Evolutionary conservation across 768 basidiomycete species (phyloP).

Genomic region (Lactifluus echinatus): DNA sequence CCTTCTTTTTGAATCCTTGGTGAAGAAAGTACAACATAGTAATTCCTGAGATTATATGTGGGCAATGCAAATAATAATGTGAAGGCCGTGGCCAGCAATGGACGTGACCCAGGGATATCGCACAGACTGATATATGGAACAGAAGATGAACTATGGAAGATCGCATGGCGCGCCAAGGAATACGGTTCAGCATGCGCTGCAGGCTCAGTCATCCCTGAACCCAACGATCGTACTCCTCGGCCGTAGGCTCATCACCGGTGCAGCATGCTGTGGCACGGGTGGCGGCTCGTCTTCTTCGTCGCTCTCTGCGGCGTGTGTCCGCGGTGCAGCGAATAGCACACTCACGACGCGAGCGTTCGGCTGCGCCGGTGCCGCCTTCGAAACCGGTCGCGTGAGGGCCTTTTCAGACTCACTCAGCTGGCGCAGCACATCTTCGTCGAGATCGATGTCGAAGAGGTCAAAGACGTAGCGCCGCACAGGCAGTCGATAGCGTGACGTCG

Average conservation of each 20-base stretch:
- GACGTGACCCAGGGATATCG: background rate
- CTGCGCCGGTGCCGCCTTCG: constrained; percentile 25
- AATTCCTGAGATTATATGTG: background rate
- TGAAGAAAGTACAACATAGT: constrained; percentile 3
- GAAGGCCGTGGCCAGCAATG: background rate
- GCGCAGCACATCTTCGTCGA: constrained; percentile 54
- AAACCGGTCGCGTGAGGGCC: constrained; percentile 32
- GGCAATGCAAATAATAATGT: background rate
- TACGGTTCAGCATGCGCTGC: background rate
- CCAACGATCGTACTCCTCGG: constrained; percentile 20
- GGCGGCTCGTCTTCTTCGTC: constrained; percentile 19
- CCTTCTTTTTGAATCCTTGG: background rate
- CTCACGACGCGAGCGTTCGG: constrained; percentile 14
- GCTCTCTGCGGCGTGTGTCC: constrained; percentile 17
- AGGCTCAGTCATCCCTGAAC: constrained; percentile 14
- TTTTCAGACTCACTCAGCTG: constrained; percentile 45
- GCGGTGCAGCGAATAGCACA: constrained; percentile 18
- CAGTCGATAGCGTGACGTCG: constrained; percentile 81
- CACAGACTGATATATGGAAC: background rate
- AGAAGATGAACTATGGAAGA: background rate
- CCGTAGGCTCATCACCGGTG: constrained; percentile 16
- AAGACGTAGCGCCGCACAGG: constrained; percentile 89
- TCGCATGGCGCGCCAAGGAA: background rate
- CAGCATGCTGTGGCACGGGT: background rate
- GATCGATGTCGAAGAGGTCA: constrained; percentile 82